Base-by-base conservation (phyloP, 495 filamentous ascomycete genomes). In the Ramalina peruviana region DNA sequence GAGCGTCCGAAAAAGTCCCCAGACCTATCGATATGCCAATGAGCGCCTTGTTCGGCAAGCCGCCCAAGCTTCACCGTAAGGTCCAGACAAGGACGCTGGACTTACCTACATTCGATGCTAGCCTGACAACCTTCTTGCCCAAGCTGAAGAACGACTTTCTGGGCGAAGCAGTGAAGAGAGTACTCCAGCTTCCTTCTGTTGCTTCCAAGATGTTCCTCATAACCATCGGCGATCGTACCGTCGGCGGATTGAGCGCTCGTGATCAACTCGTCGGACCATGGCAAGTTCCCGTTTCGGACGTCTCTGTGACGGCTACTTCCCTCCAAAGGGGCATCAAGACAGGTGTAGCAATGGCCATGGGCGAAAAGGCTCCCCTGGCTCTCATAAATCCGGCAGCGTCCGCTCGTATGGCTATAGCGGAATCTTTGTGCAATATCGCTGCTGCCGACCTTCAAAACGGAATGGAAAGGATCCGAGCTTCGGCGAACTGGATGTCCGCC, bases 401-500 rank as follows among this genome's bases (percentile, higher is more conserved):
- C 21, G 87, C 92, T 6, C 76, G 87, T 17, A 97, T 98, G 93
- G 88, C 93, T 1, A 88, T 98, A 51, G 93, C 85, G 5, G 92
- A 98, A 66, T 85, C 85, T 39, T 71, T 98, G 38, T 79, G 94
- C 77, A 98, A 98, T 60, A 67, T 97, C 44, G 86, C 82, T 16
- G 90, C 92, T 27, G 85, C 92, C 2, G 82, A 94, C 58, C 70
- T 94, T 44, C 74, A 82, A 56, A 84, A 82, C 45, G 78, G 84
- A 27, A 67, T 97, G 40, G 74, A 74, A 53, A 76, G 84, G 27
- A 79, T 97, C 13, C 81, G 88, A 59, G 73, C 97, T 13, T 95
- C 88, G 2, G 92, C 93, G 11, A 97, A 98, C 66, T 98, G 92
- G 92, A 98, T 97, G 93, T 86, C 88, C 1, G 88, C 92, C 9